These are phyloP conservation scores for Jimgerdemannia lactiflua DNA, from an alignment of 192 early-diverging fungal genomes.

Conservation along the genomic window DNA sequence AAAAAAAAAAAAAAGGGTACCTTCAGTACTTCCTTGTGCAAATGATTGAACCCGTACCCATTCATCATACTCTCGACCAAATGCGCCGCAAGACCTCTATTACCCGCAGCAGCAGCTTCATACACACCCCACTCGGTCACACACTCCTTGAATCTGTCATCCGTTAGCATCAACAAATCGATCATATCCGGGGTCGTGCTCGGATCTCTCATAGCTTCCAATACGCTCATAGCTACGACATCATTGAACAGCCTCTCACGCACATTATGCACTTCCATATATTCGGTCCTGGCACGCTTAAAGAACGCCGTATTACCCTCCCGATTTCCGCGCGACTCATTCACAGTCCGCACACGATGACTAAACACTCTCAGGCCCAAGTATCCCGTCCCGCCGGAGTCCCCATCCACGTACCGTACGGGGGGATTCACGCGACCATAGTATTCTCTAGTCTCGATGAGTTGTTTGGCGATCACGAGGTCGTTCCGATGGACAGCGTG, in stretches of 20 bases:
- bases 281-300: not conserved
- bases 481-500: slow-evolving; percentile 15
- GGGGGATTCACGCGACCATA: slow-evolving; percentile 11
- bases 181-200: slow-evolving; percentile 2
- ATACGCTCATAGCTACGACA: not conserved
- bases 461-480: not conserved
- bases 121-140: slow-evolving; percentile 5
- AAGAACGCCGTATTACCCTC: slow-evolving; percentile 44
- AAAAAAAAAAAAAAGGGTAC: slow-evolving; percentile 7
- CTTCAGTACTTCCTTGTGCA: slow-evolving; percentile 18
- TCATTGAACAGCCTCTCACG: not conserved
- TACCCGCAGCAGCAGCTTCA: slow-evolving; percentile 18
- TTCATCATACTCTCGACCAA: not conserved
- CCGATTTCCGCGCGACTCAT: slow-evolving; percentile 55
- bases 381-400: slow-evolving; percentile 8
- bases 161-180: not conserved
- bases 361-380: not conserved
- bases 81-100: slow-evolving; percentile 7
- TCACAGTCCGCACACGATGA: slow-evolving; percentile 26
- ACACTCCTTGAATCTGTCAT: not conserved
- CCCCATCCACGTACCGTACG: slow-evolving; percentile 7
- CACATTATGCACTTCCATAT: not conserved
- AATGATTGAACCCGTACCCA: slow-evolving; percentile 14
- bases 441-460: not conserved
- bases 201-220: slow-evolving; percentile 5